Base-by-base conservation (phyloP, 2,329 filamentous ascomycete species). In the Diaporthe eres region DNA sequence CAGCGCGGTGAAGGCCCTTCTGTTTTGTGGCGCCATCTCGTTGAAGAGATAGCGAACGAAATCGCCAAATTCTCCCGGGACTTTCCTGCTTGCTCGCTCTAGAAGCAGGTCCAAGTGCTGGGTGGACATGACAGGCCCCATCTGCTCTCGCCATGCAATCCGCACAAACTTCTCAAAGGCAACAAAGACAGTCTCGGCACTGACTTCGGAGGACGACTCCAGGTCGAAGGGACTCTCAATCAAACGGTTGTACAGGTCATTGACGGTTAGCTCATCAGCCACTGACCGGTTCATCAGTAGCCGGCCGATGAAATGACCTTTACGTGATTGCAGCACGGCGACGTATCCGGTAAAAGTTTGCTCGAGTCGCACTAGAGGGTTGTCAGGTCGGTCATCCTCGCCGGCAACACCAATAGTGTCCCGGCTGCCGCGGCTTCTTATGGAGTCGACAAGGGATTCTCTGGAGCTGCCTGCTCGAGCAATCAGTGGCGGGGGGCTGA, bases 81-180 rank as follows among this genome's bases (percentile, higher is more conserved):
- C 92, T 78, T 92, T 87, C 78, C 91, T 93, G 73, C 91, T 89
- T 13, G 90, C 88, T 75, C 90, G 88, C 75, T 90, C 88, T 79
- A 97, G 95, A n/a, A 98, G 88, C 2, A 92, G 91, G 74, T 93
- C 90, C 51, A 98, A 87, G 7, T 92, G 90, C 63, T 93, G 88
- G 71, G 91, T 88, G 1, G 94, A 92, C 83, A 98, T 92, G 74
- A 98, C 91, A 4, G 94, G 92, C 0, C 96, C 96, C 88, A 98
- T 95, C 79, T 95, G 93, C 78, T 96, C 94, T 76, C 90, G 92
- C 96, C 96, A 98, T 17, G 94, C 95, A 77, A 95, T 93, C 75
- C 92, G 92, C 76, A 98, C 86, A 79, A 98, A 98, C 77, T 97
- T 98, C 82, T 98, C 96, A 82, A 98, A 98, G 0, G 96, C 94